Evolutionary conservation across 495 filamentous ascomycete genomes (phyloP), one percentile per base, ranked within the genome.

Genomic region (Xylaria acuta): DNA sequence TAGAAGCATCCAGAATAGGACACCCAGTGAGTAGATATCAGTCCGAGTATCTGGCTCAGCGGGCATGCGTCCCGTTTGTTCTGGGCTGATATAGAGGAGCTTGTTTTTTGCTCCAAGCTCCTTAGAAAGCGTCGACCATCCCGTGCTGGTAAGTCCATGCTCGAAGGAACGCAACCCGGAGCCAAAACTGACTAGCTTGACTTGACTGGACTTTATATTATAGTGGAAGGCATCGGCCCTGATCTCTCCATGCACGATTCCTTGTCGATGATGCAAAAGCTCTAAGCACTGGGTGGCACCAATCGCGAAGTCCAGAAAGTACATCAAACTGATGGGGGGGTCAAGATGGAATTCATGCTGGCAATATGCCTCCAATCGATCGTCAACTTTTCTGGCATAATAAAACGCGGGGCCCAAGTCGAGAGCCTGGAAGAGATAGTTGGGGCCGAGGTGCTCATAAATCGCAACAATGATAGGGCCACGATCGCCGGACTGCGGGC

Each of bases 31-130:
- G 78, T 97, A 97, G 43, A 97, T 94, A 81, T 97, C 94, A 12
- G 94, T 97, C 58, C 94, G 88, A 68, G 89, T 92, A 81, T 97
- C 94, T 1, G 94, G 94, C 75, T 96, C 93, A 22, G 92, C 93
- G 3, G 93, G 92, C 88, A 97, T 91, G 20, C 94, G 90, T 32
- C 94, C 94, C 18, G 94, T 97, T 84, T 97, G 94, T 75, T 97
- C 94, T 0, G 94, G 93, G 54, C 93, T 94, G 78, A 97, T 94
- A 76, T 91, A 97, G 70, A 93, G 89, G 27, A 97, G 83, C 80
- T 96, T 97, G 74, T 93, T 91, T 77, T 92, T 92, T 34, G 93
- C 91, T 0, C 94, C 94, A 45, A 93, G 81, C 78, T 96, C 92
- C 49, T 90, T 88, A 5, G 92, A 93, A 49, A 97, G 83, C 2